phyloP scores from a whole-genome alignment of 305 asterid species.

The Plantago coronopus region DNA sequence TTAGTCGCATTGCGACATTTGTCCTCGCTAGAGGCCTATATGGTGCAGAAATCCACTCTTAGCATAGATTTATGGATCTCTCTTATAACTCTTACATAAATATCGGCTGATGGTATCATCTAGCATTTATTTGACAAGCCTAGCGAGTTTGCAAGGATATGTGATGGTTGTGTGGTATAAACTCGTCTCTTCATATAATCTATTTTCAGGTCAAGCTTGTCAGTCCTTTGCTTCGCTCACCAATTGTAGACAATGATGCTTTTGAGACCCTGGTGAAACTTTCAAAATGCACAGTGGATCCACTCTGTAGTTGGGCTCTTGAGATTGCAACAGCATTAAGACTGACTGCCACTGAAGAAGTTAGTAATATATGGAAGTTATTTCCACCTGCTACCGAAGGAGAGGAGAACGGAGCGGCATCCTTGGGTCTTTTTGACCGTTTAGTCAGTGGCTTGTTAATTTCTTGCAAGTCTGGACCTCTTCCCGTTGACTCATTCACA shows the following conservation, averaged over 20 bases:
- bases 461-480: slow-evolving; percentile 92
- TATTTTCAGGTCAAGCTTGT: slow-evolving; percentile 67
- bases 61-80: neutral
- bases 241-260: slow-evolving; percentile 84
- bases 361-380: slow-evolving; percentile 53
- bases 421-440: slow-evolving; percentile 79
- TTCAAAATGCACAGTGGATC: slow-evolving; percentile 77
- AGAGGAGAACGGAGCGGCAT: slow-evolving; percentile 50
- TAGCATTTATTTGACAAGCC: slow-evolving; percentile 12
- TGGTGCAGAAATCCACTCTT: neutral
- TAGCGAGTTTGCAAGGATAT: neutral
- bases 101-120: neutral
- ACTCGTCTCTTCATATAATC: slow-evolving; percentile 15
- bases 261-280: slow-evolving; percentile 85
- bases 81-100: neutral
- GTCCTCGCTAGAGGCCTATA: neutral
- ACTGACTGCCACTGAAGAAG: slow-evolving; percentile 61
- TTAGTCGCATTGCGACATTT: neutral
- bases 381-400: slow-evolving; percentile 67
- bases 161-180: neutral
- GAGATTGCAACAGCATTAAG: slow-evolving; percentile 95
- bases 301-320: slow-evolving; percentile 93
- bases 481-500: slow-evolving; percentile 93
- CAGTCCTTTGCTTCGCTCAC: slow-evolving; percentile 71
- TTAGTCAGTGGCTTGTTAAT: slow-evolving; percentile 69